Percentiles rank a stretch among this genome's conserved stretches.
These are phyloP conservation scores for Gyromitra esculenta DNA, from an alignment of 2,329 filamentous ascomycete species.

Conservation along the genomic window DNA sequence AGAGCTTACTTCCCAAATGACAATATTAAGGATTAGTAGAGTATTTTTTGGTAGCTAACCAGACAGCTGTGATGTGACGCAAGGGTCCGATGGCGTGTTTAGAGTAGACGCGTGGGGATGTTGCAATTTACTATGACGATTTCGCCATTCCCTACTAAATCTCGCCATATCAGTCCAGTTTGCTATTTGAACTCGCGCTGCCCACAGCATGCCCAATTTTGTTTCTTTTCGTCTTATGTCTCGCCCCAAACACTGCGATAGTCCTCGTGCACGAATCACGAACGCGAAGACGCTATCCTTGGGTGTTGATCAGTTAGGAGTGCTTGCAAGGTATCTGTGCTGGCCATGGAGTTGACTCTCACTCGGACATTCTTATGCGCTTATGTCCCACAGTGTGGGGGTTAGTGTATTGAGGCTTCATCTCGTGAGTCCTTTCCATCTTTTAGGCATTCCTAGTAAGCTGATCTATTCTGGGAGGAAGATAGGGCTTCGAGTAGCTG, in stretches of 20 bases:
- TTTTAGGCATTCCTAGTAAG: background rate
- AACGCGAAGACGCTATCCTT: conserved; percentile 1
- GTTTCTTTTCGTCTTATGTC: conserved; percentile 25
- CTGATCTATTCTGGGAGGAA: background rate
- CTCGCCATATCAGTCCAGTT: conserved; percentile 40
- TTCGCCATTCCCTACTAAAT: conserved; percentile 30
- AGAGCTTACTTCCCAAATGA: conserved; percentile 12
- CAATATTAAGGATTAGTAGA: conserved; percentile 12
- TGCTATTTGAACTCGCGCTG: conserved; percentile 30
- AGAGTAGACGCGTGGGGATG: conserved; percentile 9
- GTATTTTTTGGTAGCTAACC: conserved; percentile 8
- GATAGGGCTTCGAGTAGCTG: background rate
- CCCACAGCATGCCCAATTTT: conserved; percentile 12
- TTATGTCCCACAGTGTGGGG: conserved; percentile 6
- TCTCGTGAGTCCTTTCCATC: background rate
- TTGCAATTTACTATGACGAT: conserved; percentile 26
- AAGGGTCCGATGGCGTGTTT: conserved; percentile 37
- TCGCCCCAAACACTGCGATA: conserved; percentile 7
- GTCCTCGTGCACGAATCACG: conserved; percentile 28
- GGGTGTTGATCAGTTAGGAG: background rate
- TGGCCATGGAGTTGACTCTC: conserved; percentile 15
- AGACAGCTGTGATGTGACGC: conserved; percentile 30
- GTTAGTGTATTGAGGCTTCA: background rate
- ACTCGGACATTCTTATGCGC: background rate
- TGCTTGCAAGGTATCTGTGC: background rate